Conservation (phyloP, 305 asterid genomes). For the Nicotiana rustica region DNA sequence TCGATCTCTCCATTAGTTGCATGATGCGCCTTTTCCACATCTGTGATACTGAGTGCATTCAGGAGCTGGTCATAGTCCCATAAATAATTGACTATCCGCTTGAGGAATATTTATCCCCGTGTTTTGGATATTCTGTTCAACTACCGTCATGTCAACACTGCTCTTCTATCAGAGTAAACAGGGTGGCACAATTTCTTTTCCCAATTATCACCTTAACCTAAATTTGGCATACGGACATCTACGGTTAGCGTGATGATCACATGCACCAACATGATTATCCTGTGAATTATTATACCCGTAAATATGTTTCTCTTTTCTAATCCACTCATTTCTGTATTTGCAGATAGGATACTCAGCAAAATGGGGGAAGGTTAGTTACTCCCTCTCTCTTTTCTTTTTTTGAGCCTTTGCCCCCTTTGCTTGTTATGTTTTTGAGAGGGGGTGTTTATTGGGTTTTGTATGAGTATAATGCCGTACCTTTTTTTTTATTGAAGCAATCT, state of each 20-base stretch:
- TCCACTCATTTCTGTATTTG: constrained; percentile 44
- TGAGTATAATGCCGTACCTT: neutral
- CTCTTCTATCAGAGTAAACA: neutral
- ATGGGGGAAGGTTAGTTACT: constrained; percentile 92
- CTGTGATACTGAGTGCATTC: neutral
- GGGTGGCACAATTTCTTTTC: neutral
- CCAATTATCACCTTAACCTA: neutral
- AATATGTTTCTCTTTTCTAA: constrained; percentile 36
- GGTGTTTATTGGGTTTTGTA: neutral
- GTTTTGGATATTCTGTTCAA: neutral
- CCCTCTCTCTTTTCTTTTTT: constrained; percentile 32
- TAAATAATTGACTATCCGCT: neutral
- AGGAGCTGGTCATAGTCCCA: neutral
- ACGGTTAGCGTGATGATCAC: neutral
- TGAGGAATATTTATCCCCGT: neutral
- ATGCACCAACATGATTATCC: neutral
- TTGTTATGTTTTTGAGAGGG: neutral
- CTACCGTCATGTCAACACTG: constrained; percentile 7
- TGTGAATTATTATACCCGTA: neutral
- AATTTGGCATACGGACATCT: neutral
- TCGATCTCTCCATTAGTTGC: neutral
- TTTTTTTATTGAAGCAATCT: neutral
- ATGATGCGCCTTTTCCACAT: neutral
- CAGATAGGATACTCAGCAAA: constrained; percentile 90
- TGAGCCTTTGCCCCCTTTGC: constrained; percentile 28